phyloP scores from a whole-genome alignment of 805 yeast species.

The Pichia phayaonensis region DNA sequence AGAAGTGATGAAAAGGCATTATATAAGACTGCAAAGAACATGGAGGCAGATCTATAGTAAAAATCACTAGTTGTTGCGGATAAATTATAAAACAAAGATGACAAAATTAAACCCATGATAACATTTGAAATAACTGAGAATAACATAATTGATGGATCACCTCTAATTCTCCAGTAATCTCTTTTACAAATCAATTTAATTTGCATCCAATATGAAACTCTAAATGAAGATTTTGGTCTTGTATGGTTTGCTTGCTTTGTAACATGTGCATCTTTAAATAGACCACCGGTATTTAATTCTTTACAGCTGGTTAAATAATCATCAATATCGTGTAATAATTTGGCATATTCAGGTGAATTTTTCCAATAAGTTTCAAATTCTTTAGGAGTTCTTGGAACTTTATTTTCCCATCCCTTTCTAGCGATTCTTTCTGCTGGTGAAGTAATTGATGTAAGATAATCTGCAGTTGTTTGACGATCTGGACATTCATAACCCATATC shows the following conservation, averaged over 20 bases:
- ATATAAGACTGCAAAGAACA: constrained; percentile 61
- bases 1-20: constrained; percentile 54
- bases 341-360: constrained; percentile 26
- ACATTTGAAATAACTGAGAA: constrained; percentile 38
- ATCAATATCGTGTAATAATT: constrained; percentile 32
- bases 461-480: constrained; percentile 41
- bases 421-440: constrained; percentile 27
- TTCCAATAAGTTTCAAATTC: constrained; percentile 37
- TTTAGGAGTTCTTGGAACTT: constrained; percentile 32
- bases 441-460: constrained; percentile 34
- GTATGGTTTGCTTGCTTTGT: constrained; percentile 45
- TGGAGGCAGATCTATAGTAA: constrained; percentile 51
- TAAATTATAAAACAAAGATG: constrained; percentile 53
- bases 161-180: constrained; percentile 41
- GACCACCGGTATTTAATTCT: constrained; percentile 5
- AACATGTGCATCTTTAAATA: constrained; percentile 14
- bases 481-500: constrained; percentile 40
- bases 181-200: constrained; percentile 38
- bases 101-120: constrained; percentile 45
- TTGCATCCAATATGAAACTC: constrained; percentile 46
- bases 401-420: constrained; percentile 29
- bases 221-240: constrained; percentile 41
- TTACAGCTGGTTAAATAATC: constrained; percentile 13
- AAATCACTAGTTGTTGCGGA: constrained; percentile 36
- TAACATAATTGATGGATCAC: constrained; percentile 41